These are phyloP conservation scores for Neurospora tetraspora DNA, from an alignment of 495 filamentous ascomycete species.

Conservation along the genomic window DNA sequence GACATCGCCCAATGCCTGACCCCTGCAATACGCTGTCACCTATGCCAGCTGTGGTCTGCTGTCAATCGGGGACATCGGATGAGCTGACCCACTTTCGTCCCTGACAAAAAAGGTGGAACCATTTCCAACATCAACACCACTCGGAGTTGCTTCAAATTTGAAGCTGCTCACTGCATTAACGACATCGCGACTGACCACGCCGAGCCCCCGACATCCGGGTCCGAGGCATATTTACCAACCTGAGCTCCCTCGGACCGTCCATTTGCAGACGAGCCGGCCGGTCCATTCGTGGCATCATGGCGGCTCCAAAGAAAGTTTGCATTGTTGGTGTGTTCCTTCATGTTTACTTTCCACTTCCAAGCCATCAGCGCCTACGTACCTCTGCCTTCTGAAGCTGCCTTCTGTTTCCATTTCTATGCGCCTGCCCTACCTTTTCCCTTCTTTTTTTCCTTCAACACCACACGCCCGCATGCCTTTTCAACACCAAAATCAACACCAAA, in stretches of 20 bases:
- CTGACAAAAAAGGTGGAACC: too few species aligned
- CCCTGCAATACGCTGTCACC: neutral
- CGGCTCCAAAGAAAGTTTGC: constrained; percentile 47
- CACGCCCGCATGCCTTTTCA: neutral
- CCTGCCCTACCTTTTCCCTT: too few species aligned
- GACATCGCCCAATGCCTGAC: neutral
- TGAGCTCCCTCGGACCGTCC: neutral
- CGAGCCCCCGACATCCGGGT: neutral
- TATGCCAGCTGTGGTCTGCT: neutral
- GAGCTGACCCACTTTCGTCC: neutral
- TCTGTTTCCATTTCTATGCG: too few species aligned
- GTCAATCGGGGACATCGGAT: neutral
- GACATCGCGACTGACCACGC: neutral
- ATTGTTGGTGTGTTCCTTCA: constrained; percentile 49
- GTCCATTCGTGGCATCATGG: neutral
- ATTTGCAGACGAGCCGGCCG: neutral
- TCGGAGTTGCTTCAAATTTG: too few species aligned
- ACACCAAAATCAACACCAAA: too few species aligned
- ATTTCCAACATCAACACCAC: too few species aligned
- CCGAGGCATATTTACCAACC: neutral
- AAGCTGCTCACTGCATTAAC: neutral
- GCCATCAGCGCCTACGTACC: too few species aligned
- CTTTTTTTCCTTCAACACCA: neutral
- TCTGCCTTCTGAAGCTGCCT: too few species aligned
- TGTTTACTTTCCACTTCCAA: neutral